Evolutionary conservation across 2,329 filamentous ascomycete species (phyloP), one percentile per base, ranked within the genome.

Genomic region (Fusarium sp.): DNA sequence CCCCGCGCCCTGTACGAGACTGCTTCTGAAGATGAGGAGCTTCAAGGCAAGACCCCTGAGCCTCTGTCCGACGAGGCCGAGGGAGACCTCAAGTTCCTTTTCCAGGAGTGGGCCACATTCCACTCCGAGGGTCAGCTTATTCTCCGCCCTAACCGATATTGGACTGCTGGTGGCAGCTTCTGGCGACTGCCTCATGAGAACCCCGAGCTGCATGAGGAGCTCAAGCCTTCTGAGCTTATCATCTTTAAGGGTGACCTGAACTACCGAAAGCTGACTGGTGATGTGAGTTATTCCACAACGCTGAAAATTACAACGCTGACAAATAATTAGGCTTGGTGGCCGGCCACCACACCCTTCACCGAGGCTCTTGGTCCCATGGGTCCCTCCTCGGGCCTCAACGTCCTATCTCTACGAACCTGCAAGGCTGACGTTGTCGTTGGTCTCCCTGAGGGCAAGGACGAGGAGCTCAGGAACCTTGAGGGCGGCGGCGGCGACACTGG

Each of bases 201-300:
- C 1, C 89, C 90, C 4, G 88, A 89, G 32, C 85, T 99, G 14
- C 88, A 91, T 62, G 88, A 94, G 8, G 96, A 98, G 80, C 84
- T 99, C 66, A 92, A 95, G 85, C 85, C 91, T 71, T 94, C 93
- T 75, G 94, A 98, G 82, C 87, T 99, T 20, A 94, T 98, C 14
- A 91, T 99, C 66, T 98, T 98, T 87, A 99, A 99, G 87, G 97
- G 97, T 4, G 97, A 99, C 81, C 82, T 99, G 77, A 99, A 99
- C 85, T 99, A 98, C 83, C 89, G 97, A 71, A 99, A 99, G 83
- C 83, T 99, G 75, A 95, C 93, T 34, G 93, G 91, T 58, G 97
- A 99, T 87, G 95, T 96, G 85, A 86, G 92, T 70, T 25, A 32
- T 11, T 32, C 41, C 5, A 3, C 7, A 32, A 10, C 14, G 0